Evolutionary conservation across 2,329 filamentous ascomycete species (phyloP), one percentile per base, ranked within the genome.

Genomic region (Aspergillus fumigatiaffinis): DNA sequence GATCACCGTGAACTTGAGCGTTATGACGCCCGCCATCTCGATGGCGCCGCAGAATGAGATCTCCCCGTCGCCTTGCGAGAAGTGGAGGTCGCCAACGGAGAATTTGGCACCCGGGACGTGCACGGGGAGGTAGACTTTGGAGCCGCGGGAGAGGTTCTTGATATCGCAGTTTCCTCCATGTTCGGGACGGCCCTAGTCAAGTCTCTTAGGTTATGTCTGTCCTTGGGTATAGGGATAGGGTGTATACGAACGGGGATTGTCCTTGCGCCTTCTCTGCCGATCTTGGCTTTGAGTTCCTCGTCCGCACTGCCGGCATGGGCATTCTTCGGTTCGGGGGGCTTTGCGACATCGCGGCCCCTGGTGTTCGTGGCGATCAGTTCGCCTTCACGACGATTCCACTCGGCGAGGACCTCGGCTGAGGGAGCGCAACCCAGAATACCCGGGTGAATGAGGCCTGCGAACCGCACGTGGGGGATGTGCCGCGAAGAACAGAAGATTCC

Each of bases 161-260:
- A 95, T 94, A 64, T 96, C 91, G 70, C 91, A 94, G 68, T 96
- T 96, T 0, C 92, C 92, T 14, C 92, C 92, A 65, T 95, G 89
- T 67, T 95, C 91, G 0, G 91, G 91, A 0, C 91, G 80, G 2
- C 92, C 84, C 52, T 76, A 25, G 4, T 46, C 17, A 28, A 9
- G n/a, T 50, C 6, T 9, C 5, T 35, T 23, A 14, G 2, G n/a
- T 26, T 41, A 5, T 12, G 5, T n/a, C n/a, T n/a, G n/a, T n/a
- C n/a, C n/a, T n/a, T n/a, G n/a, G n/a, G n/a, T n/a, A n/a, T n/a
- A n/a, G n/a, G n/a, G n/a, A n/a, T n/a, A n/a, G n/a, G n/a, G 35
- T 42, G 44, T n/a, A 32, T 3, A 52, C 66, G 35, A 66, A 76
- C 87, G 0, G 92, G 92, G 50, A 97, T 88, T 0, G 92, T 96